These are phyloP conservation scores for Colletotrichum sp. DNA, from an alignment of 2,329 filamentous ascomycete genomes.

Conservation along the genomic window DNA sequence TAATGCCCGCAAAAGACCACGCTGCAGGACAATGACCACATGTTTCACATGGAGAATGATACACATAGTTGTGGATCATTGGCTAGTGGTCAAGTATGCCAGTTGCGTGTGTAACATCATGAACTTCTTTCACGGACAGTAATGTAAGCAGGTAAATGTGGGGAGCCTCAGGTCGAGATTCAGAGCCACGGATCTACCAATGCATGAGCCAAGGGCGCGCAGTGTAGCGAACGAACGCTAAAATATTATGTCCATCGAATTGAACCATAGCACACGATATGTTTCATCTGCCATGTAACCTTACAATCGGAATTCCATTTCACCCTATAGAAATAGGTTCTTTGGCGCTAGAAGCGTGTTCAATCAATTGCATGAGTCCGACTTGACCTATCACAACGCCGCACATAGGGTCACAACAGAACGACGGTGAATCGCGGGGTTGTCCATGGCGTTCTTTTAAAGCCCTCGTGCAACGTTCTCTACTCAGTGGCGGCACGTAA, in stretches of 20 bases:
- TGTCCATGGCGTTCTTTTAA: background rate
- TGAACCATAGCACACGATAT: background rate
- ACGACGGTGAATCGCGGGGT: background rate
- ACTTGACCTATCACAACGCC: background rate
- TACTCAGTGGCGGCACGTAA: background rate
- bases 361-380: background rate
- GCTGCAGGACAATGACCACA: no score
- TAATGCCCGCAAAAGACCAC: background rate
- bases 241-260: background rate
- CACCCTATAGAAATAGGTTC: background rate
- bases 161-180: accelerated
- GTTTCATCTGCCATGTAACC: background rate
- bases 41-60: background rate
- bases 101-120: accelerated
- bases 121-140: background rate
- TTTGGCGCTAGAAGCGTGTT: background rate
- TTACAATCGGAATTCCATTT: background rate
- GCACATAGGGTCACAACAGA: background rate
- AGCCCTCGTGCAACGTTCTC: background rate
- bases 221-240: background rate
- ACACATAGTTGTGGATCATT: accelerated
- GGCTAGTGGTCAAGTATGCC: background rate
- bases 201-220: background rate
- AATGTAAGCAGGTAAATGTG: background rate
- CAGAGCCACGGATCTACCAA: accelerated